Evolutionary conservation across 768 basidiomycete genomes (phyloP), one percentile per base, ranked within the genome.

Genomic region (Mycena maculata): DNA sequence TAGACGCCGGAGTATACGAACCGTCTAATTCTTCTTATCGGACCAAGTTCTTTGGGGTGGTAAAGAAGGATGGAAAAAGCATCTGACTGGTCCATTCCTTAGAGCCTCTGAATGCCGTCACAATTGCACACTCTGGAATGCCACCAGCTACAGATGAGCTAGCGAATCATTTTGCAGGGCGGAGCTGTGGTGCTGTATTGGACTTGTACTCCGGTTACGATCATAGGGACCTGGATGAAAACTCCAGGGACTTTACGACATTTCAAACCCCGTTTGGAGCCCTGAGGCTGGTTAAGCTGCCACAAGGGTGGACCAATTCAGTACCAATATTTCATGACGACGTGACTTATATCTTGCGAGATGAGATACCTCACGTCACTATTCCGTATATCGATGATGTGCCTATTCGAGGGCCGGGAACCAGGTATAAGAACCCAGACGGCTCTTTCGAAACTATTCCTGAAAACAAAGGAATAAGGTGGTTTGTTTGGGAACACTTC

Each of bases 401-500:
- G 7, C 45, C 63, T 4, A 27, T 56, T 1, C 28, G 53, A 25
- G 62, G 62, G 12, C 62, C 62, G 10, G 53, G 13, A 1, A 55
- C 53, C 2, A 4, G 62, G 9, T 63, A 63, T 38, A n/a, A 48
- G 25, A 23, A 9, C 2, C 1, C 3, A n/a, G 62, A 63, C 36
- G 62, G 62, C 3, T 23, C 20, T n/a, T 47, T 48, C 10, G 74
- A 78, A 31, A 56, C 56, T 0, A 68, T 77, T 20, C 63, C 74
- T 4, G 70, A 70, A 15, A 80, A 80, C 55, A 71, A 71, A 2
- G 66, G 71, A 3, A 77, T 80, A 25, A 60, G 77, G 0, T 56
- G 71, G 1, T 81, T 80, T 49, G 64, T 81, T 2, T 82, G 79
- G 78, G 79, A 82, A 67, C 81, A 84, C 64, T 67, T 78, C 1